A percentile compares a stretch with the other conserved stretches of the same genome.
Conservation (phyloP, 306 rosid species). For the Vachellia pachyceras region DNA sequence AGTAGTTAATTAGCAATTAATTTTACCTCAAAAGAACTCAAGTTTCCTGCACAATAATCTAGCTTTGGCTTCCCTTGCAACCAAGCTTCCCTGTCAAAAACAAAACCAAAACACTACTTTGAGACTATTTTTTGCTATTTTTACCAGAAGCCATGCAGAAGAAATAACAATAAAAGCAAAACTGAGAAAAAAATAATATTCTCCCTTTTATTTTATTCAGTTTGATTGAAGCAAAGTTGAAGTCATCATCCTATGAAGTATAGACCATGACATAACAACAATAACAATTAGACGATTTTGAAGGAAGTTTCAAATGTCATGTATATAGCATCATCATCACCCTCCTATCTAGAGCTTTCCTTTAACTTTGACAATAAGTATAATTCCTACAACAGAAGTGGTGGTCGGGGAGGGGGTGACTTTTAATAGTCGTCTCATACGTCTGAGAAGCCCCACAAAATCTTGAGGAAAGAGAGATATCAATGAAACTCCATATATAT, state of each 20-base stretch:
- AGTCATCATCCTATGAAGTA: slow-evolving; percentile 54
- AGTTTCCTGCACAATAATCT: slow-evolving; percentile 65
- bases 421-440: slow-evolving; percentile 41
- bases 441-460: slow-evolving; percentile 70
- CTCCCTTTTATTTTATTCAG: slow-evolving; percentile 44
- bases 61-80: slow-evolving; percentile 77
- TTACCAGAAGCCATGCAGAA: slow-evolving; percentile 51
- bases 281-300: slow-evolving; percentile 40
- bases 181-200: slow-evolving; percentile 34
- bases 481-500: slow-evolving; percentile 46
- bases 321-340: slow-evolving; percentile 57
- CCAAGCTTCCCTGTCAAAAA: slow-evolving; percentile 84
- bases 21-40: slow-evolving; percentile 71
- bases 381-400: too few relatives aligned
- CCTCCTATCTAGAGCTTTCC: slow-evolving; percentile 26
- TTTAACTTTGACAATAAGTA: slow-evolving; percentile 53
- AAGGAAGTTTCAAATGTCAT: slow-evolving; percentile 65
- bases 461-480: slow-evolving; percentile 86
- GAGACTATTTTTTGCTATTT: slow-evolving; percentile 58
- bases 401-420: slow-evolving; percentile 47
- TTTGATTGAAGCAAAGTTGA: slow-evolving; percentile 52
- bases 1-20: slow-evolving; percentile 29
- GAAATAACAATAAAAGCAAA: not conserved
- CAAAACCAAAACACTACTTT: slow-evolving; percentile 43
- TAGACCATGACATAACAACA: slow-evolving; percentile 38